Evolutionary conservation across 1,284 basidiomycete genomes (phyloP), one percentile per base, ranked within the genome.

Genomic region (Papiliotrema nemorosa): DNA sequence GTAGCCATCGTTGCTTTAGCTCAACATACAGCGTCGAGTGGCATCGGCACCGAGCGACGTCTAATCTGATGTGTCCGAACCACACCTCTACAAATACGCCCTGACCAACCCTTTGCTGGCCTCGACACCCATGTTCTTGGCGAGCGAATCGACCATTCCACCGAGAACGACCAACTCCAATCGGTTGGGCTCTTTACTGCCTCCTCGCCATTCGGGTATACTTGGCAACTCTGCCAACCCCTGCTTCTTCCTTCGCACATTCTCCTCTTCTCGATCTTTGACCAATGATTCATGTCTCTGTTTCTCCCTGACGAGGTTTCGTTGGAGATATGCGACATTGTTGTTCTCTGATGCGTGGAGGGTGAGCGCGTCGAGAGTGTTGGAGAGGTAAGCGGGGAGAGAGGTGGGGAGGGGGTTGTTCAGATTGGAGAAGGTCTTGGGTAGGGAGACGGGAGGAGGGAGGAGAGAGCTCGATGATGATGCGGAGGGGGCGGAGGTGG

Each of bases 241-340:
- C 65, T 93, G 87, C 44, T 85, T 85, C 57, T 87, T 82, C 50
- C 94, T 82, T 52, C 80, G 78, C 21, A 82, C 83, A 69, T 93
- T 97, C 76, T 97, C 94, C 67, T 94, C 90, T 69, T 87, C 88
- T 62, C 91, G 83, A 72, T 90, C 90, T 63, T 81, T 80, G 50
- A 93, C 75, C 63, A 85, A 84, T 50, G 79, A 78, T 55, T 98
- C 94, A 54, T 91, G 89, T 56, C 84, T 84, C 35, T 81, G 77
- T 69, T 86, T 87, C 75, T 97, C 94, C 41, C 94, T 83, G 22
- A 85, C 87, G 64, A 97, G 91, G 74, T 97, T 92, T 52, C 94
- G 85, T 42, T 82, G 81, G 66, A 93, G 80, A 80, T 93, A 98
- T 44, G 88, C 91, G 52, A 97, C 82, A 73, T 97, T 97, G 57